A percentile compares a stretch with the other conserved stretches of the same genome.
phyloP scores from a whole-genome alignment of 2,329 filamentous ascomycete species.

The Penicillium occitanis region DNA sequence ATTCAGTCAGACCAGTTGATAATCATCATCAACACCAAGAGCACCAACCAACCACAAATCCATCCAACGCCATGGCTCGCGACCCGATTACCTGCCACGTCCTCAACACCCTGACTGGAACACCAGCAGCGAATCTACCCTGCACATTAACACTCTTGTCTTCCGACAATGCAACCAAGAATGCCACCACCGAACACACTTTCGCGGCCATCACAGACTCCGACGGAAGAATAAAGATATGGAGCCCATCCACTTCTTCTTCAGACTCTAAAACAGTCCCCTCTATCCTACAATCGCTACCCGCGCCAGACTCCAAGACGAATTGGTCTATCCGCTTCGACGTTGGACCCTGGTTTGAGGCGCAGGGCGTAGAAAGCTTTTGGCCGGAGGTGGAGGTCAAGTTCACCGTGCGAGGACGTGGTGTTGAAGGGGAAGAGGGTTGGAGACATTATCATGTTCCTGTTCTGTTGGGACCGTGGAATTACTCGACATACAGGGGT shows the following conservation, averaged over 20 bases:
- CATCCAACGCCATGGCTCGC: constrained; percentile 35
- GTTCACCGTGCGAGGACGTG: constrained; percentile 49
- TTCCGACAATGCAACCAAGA: constrained; percentile 39
- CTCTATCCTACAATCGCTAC: constrained; percentile 37
- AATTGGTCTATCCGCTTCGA: constrained; percentile 49
- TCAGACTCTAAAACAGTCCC: constrained; percentile 5
- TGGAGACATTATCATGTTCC: constrained; percentile 54
- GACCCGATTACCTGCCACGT: constrained; percentile 53
- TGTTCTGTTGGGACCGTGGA: constrained; percentile 52
- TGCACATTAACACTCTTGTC: constrained; percentile 58
- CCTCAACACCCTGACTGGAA: constrained; percentile 51
- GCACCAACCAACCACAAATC: constrained; percentile 9
- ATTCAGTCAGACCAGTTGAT: background rate
- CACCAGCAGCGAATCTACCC: constrained; percentile 47
- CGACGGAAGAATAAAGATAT: constrained; percentile 47
- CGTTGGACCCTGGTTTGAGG: constrained; percentile 49
- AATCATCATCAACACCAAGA: constrained; percentile 21
- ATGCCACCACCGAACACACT: constrained; percentile 24
- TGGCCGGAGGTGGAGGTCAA: constrained; percentile 54
- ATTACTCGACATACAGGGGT: constrained; percentile 53
- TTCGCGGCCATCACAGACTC: constrained; percentile 46
- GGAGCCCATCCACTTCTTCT: background rate
- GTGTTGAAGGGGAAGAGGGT: constrained; percentile 41
- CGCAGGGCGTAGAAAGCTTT: constrained; percentile 50
- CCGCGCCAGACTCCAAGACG: constrained; percentile 39